Conservation (phyloP, 768 basidiomycete genomes). For the Lanmaoa rubissima region DNA sequence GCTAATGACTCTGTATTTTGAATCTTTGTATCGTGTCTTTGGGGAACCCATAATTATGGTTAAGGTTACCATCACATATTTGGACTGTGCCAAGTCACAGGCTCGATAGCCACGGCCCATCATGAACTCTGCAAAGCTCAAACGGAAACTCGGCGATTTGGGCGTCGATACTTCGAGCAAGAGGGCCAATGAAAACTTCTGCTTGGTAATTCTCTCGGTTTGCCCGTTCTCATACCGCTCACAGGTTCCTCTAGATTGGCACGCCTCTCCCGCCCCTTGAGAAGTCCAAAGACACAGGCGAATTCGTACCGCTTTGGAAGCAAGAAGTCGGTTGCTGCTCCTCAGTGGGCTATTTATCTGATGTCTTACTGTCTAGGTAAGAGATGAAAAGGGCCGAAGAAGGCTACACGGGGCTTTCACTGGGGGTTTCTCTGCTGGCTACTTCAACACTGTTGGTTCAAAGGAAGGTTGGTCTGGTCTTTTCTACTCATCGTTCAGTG, state of each 20-base stretch:
- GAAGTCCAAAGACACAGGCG: constrained; percentile 86
- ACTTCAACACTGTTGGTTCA: constrained; percentile 94
- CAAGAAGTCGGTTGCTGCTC: constrained; percentile 70
- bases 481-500: neutral
- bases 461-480: constrained; percentile 70
- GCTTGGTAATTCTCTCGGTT: constrained; percentile 50
- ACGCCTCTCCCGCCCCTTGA: constrained; percentile 94
- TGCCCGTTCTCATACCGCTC: neutral
- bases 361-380: constrained; percentile 50
- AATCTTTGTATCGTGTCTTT: neutral
- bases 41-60: constrained; percentile 17
- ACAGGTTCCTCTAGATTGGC: constrained; percentile 62
- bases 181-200: constrained; percentile 81
- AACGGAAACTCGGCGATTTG: constrained; percentile 81
- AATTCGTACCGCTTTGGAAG: constrained; percentile 97
- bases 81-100: neutral
- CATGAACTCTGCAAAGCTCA: constrained; percentile 59
- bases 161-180: constrained; percentile 70
- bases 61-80: constrained; percentile 11
- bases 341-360: constrained; percentile 19
- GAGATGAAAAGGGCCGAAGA: constrained; percentile 90
- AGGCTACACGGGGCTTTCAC: constrained; percentile 98
- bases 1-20: no score
- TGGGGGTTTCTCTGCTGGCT: constrained; percentile 96
- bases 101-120: neutral